Conservation (phyloP, 2,329 filamentous ascomycete species). For the Colletotrichum echinochloae region DNA sequence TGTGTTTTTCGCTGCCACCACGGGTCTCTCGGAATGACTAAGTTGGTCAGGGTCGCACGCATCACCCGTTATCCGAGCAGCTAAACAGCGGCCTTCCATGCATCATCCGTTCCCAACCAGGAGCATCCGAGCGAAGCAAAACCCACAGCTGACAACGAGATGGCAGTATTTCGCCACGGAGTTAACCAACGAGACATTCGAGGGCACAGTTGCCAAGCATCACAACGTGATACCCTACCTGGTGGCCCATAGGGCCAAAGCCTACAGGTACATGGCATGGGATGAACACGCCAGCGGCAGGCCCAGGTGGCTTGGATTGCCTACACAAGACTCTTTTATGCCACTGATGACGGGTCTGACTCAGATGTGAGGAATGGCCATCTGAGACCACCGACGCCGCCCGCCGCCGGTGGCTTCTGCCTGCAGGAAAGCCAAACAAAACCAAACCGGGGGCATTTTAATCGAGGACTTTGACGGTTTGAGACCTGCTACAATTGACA, state of each 20-base stretch:
- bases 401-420: constrained; percentile 4
- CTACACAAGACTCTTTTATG: neutral
- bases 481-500: neutral
- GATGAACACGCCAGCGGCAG: constrained; percentile 8
- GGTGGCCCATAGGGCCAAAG: no score
- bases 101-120: neutral
- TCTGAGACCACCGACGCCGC: constrained; percentile 1
- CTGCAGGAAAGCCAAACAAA: constrained; percentile 3
- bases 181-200: neutral
- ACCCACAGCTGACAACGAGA: constrained; percentile 13
- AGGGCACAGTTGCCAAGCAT: neutral
- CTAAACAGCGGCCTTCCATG: neutral
- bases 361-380: neutral
- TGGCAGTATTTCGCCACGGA: constrained; percentile 7
- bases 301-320: constrained; percentile 2
- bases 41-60: neutral
- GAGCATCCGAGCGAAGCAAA: neutral
- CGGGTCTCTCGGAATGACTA: neutral
- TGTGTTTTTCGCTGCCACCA: neutral
- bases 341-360: constrained; percentile 18
- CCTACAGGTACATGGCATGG: constrained; percentile 3
- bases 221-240: neutral
- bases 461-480: neutral
- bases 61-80: neutral
- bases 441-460: neutral